Conservation (phyloP, 768 basidiomycete genomes). For the Mycena haematopus region DNA sequence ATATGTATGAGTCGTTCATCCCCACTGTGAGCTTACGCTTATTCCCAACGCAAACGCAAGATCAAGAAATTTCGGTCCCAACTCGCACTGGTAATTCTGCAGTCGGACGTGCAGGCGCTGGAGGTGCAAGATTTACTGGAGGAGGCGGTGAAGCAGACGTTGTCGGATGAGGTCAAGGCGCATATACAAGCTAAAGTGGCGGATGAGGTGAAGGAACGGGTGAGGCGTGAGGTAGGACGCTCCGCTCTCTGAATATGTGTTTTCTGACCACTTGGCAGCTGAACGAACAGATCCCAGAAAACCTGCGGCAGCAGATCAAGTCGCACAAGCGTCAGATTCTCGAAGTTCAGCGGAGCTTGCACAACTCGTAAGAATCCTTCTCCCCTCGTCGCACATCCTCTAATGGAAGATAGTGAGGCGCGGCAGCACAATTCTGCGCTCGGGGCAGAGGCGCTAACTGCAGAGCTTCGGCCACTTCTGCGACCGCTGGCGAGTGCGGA, state of each 20-base stretch:
- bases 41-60: slow-evolving; percentile 40
- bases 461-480: slow-evolving; percentile 55
- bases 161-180: slow-evolving; percentile 47
- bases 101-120: slow-evolving; percentile 47
- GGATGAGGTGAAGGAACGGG: slow-evolving; percentile 47
- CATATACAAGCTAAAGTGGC: slow-evolving; percentile 44
- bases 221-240: slow-evolving; percentile 48
- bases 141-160: slow-evolving; percentile 46
- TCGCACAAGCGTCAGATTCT: slow-evolving; percentile 50
- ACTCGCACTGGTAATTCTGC: slow-evolving; percentile 46
- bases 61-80: slow-evolving; percentile 45
- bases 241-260: background rate
- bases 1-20: slow-evolving; percentile 41
- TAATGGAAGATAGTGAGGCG: slow-evolving; percentile 47
- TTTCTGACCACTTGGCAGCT: slow-evolving; percentile 41
- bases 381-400: background rate
- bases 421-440: slow-evolving; percentile 50
- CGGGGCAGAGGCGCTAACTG: slow-evolving; percentile 43
- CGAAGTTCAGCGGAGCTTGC: slow-evolving; percentile 50
- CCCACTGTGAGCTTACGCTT: slow-evolving; percentile 16
- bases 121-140: slow-evolving; percentile 43
- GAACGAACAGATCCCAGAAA: slow-evolving; percentile 47
- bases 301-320: slow-evolving; percentile 46
- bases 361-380: slow-evolving; percentile 50
- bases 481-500: slow-evolving; percentile 56